These are phyloP conservation scores for Ceratobasidium papillatum DNA, from an alignment of 1,284 basidiomycete species.

Conservation along the genomic window DNA sequence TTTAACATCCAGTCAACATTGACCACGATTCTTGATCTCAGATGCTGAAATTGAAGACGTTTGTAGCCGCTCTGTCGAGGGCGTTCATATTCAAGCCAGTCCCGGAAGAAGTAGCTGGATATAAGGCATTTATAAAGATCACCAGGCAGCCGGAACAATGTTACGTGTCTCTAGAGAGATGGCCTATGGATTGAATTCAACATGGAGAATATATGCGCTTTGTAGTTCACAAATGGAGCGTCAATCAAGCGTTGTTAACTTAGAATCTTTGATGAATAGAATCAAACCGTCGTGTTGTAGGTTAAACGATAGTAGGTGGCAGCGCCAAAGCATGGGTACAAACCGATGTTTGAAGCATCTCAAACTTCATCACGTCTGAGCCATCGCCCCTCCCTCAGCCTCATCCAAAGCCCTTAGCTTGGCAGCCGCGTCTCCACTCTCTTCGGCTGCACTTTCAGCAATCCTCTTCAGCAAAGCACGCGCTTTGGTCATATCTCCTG, in stretches of 20 bases:
- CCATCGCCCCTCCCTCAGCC: not conserved
- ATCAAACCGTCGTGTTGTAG: too few species aligned
- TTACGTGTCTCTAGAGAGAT: constrained; percentile 13
- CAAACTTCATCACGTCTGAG: not conserved
- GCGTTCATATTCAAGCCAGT: constrained; percentile 24
- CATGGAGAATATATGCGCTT: not conserved
- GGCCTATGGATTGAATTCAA: not conserved
- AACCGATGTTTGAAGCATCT: too few species aligned
- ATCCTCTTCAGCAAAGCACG: constrained; percentile 75
- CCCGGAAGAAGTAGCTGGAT: not conserved
- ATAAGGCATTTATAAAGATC: not conserved
- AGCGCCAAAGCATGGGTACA: too few species aligned
- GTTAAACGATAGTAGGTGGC: too few species aligned
- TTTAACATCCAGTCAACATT: too few species aligned
- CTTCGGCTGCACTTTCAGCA: constrained; percentile 75
- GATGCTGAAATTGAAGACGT: constrained; percentile 12
- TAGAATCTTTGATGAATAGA: too few species aligned
- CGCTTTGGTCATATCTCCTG: constrained; percentile 64
- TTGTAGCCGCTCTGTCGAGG: constrained; percentile 4
- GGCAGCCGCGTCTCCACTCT: constrained; percentile 43
- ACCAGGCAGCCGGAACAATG: constrained; percentile 19
- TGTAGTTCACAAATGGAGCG: too few species aligned
- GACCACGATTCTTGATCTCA: not conserved
- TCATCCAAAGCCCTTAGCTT: constrained; percentile 25
- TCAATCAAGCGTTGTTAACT: too few species aligned